phyloP scores from a whole-genome alignment of 1,284 basidiomycete species.

The Moesziomyces antarcticus region DNA sequence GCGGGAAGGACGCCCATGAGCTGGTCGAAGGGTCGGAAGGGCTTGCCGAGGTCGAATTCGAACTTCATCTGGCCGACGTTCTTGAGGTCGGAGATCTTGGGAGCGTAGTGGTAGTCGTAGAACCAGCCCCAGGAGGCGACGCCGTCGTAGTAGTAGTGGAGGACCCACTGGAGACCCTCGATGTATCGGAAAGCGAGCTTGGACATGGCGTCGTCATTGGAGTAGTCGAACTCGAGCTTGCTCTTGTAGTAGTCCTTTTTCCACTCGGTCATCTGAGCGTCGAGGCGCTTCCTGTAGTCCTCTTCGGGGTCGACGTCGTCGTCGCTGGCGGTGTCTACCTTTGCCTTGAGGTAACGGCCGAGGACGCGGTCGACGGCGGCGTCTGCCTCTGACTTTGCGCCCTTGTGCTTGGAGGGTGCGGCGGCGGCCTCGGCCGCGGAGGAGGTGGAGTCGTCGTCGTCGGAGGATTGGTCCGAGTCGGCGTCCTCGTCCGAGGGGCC shows the following conservation, averaged over 20 bases:
- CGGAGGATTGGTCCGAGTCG: constrained; percentile 64
- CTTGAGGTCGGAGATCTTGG: constrained; percentile 78
- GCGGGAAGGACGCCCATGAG: constrained; percentile 96
- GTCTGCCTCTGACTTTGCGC: constrained; percentile 52
- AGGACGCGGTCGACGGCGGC: constrained; percentile 84
- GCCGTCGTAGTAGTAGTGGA: constrained; percentile 98
- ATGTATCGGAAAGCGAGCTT: constrained; percentile 75
- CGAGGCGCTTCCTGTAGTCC: constrained; percentile 77
- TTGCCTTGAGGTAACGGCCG: constrained; percentile 86
- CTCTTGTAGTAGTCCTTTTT: constrained; percentile 85
- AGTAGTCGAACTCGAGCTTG: constrained; percentile 67
- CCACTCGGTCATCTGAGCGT: constrained; percentile 90
- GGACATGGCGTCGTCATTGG: constrained; percentile 72
- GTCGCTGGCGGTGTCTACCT: constrained; percentile 63
- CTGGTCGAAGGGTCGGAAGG: constrained; percentile 95
- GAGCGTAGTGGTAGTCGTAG: constrained; percentile 95
- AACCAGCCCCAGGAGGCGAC: constrained; percentile 99
- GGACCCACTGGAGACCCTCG: constrained; percentile 97
- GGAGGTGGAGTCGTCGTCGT: constrained; percentile 67
- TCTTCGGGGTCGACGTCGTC: constrained; percentile 44
- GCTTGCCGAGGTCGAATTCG: constrained; percentile 84
- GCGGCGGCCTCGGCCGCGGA: constrained; percentile 71
- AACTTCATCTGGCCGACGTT: constrained; percentile 83
- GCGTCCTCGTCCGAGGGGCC: constrained; percentile 31
- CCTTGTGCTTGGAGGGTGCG: constrained; percentile 9